Base-by-base conservation (phyloP, 2,329 filamentous ascomycete genomes). In the Mariannaea sp. region DNA sequence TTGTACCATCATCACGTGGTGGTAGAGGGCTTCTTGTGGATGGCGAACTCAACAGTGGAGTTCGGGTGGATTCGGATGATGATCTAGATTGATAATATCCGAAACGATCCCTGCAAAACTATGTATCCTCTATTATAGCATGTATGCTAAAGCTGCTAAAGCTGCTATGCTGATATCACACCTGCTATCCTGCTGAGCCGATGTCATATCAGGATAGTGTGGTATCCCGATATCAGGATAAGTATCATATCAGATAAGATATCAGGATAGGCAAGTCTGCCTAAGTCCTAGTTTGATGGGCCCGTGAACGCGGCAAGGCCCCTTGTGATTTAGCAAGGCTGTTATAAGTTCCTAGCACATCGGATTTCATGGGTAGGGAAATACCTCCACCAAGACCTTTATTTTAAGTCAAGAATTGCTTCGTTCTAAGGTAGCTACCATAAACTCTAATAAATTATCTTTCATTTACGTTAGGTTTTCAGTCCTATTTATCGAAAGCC, bases 1-100 rank as follows among this genome's bases (percentile, higher is more conserved):
- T 43, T 43, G 42, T 41, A 43, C 38, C 38, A 35, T 49, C 47
- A 51, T 38, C 33, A 17, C 33, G 33, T 38, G 33, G 33, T 38
- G 33, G 33, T 17, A 38, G 33, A 38, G 33, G 14, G 14, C 33
- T 38, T 19, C 7, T 38, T 19, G 33, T 38, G 33, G 33, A 38
- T 19, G 33, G 33, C 19, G 33, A 38, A 38, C 16, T 38, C 16
- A 38, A 38, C 14, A 19, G 33, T 38, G 10, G 33, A 19, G 19
- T 38, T 38, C 14, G 33, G 36, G 36, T 39, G n/a, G 36, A 22
- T 39, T 39, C 36, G 14, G 36, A 39, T 39, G 36, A 39, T 39
- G 36, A 39, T 39, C 20, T 39, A 39, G 7, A 39, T 39, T 39
- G 22, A 20, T 22, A 39, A n/a, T 6, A 20, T n/a, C 20, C 8